Evolutionary conservation across 2,329 filamentous ascomycete species (phyloP).

Genomic region (Sphaerulina populicola): DNA sequence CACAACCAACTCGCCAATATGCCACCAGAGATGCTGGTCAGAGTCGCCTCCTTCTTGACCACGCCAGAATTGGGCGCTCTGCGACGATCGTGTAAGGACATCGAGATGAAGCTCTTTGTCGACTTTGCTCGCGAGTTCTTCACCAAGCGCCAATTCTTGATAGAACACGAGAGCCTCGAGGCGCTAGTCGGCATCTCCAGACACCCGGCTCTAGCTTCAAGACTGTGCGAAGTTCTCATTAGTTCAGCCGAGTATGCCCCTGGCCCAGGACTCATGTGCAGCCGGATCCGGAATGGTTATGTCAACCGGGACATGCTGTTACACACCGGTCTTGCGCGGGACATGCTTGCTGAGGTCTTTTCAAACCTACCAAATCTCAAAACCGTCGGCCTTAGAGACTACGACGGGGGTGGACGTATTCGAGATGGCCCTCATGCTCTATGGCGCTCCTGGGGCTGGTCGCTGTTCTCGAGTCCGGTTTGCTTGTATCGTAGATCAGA

Average conservation of each 20-base stretch:
- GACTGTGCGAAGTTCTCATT: conserved; percentile 46
- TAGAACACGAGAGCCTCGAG: conserved; percentile 50
- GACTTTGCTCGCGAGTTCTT: conserved; percentile 57
- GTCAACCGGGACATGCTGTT: conserved; percentile 23
- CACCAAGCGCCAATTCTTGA: conserved; percentile 57
- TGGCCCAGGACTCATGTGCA: no score
- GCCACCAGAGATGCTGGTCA: conserved; percentile 52
- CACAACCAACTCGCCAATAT: conserved; percentile 4
- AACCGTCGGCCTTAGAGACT: conserved; percentile 53
- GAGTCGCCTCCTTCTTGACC: conserved; percentile 46
- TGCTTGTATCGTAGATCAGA: no score
- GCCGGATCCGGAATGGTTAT: conserved; percentile 8
- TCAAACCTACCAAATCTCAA: conserved; percentile 47
- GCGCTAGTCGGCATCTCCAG: conserved; percentile 41
- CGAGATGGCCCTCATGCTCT: conserved; percentile 40
- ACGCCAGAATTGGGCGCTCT: conserved; percentile 47
- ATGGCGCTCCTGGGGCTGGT: conserved; percentile 51
- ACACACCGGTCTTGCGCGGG: conserved; percentile 41
- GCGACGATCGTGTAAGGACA: conserved; percentile 48
- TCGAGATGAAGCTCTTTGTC: conserved; percentile 49
- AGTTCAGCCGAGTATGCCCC: no score
- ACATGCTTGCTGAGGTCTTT: conserved; percentile 52
- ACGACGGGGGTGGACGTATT: conserved; percentile 42
- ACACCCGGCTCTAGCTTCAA: conserved; percentile 33
- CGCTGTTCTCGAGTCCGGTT: no score